phyloP scores from a whole-genome alignment of 352 stramenopile genomes.

The Phytophthora ohioensis region DNA sequence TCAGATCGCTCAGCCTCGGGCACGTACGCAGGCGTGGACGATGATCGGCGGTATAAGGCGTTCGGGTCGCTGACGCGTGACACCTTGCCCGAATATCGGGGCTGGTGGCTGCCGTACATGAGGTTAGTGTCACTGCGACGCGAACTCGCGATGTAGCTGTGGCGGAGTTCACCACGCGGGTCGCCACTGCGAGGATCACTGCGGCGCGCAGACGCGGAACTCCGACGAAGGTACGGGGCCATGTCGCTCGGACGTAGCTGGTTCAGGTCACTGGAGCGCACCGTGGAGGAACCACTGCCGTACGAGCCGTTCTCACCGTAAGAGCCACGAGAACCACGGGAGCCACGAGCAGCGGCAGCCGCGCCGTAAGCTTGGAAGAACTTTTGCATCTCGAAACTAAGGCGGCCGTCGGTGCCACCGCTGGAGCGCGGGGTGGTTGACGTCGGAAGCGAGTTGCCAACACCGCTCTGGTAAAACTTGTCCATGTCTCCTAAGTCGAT shows the following conservation, averaged over 20 bases:
- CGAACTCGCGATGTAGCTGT: slow-evolving; percentile 44
- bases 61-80: slow-evolving; percentile 57
- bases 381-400: slow-evolving; percentile 76
- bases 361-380: slow-evolving; percentile 73
- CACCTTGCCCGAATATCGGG: slow-evolving; percentile 38
- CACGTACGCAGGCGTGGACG: slow-evolving; percentile 40
- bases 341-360: slow-evolving; percentile 34
- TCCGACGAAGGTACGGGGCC: slow-evolving; percentile 43
- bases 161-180: slow-evolving; percentile 21
- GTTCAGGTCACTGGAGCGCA: slow-evolving; percentile 64
- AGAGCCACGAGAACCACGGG: slow-evolving; percentile 39
- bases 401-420: slow-evolving; percentile 46
- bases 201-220: slow-evolving; percentile 40
- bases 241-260: slow-evolving; percentile 43
- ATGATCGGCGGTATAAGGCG: slow-evolving; percentile 54
- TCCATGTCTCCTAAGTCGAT: slow-evolving; percentile 85
- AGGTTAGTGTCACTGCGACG: slow-evolving; percentile 48
- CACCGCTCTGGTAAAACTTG: slow-evolving; percentile 72
- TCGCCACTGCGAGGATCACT: slow-evolving; percentile 31
- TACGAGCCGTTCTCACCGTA: slow-evolving; percentile 54
- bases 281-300: slow-evolving; percentile 54
- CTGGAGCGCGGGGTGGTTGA: slow-evolving; percentile 48
- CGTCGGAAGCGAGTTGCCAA: slow-evolving; percentile 33
- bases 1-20: slow-evolving; percentile 47
- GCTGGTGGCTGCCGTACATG: slow-evolving; percentile 38